Percentiles rank a stretch among this genome's conserved stretches.
Conservation (phyloP, 2,329 filamentous ascomycete species). For the Cytospora mali region DNA sequence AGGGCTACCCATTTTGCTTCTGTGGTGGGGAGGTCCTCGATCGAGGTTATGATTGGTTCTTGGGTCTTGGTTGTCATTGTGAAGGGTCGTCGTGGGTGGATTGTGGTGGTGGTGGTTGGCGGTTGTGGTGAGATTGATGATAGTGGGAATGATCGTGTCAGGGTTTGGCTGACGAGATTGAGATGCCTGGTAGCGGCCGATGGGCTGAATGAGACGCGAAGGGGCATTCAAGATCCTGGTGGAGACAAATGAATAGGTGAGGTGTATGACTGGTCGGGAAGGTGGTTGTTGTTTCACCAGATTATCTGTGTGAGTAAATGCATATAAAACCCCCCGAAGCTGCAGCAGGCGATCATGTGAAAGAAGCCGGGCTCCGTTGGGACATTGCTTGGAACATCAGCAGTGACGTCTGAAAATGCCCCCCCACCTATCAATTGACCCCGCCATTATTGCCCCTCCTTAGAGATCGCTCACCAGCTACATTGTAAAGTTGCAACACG, state of each 20-base stretch:
- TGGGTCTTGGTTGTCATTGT: slow-evolving; percentile 45
- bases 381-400: not conserved
- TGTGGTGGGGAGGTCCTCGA: slow-evolving; percentile 51
- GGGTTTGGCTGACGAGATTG: not conserved
- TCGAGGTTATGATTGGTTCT: slow-evolving; percentile 48
- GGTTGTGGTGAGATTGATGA: no score
- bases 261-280: no score
- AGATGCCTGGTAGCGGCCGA: slow-evolving; percentile 19
- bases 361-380: no score
- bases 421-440: not conserved
- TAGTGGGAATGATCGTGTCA: not conserved
- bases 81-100: slow-evolving; percentile 26
- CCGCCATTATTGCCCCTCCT: slow-evolving; percentile 5
- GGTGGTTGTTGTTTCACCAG: not conserved
- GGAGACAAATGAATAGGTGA: no score
- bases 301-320: not conserved
- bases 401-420: no score
- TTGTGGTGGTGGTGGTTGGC: not conserved
- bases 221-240: slow-evolving; percentile 3
- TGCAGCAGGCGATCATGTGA: not conserved
- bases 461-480: not conserved
- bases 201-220: not conserved
- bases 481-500: not conserved
- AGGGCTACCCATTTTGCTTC: slow-evolving; percentile 61
- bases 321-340: not conserved